Percentiles rank a stretch among this genome's conserved stretches.
These are phyloP conservation scores for Chalciporus sphaerocephalus DNA, from an alignment of 768 basidiomycete genomes.

Conservation along the genomic window DNA sequence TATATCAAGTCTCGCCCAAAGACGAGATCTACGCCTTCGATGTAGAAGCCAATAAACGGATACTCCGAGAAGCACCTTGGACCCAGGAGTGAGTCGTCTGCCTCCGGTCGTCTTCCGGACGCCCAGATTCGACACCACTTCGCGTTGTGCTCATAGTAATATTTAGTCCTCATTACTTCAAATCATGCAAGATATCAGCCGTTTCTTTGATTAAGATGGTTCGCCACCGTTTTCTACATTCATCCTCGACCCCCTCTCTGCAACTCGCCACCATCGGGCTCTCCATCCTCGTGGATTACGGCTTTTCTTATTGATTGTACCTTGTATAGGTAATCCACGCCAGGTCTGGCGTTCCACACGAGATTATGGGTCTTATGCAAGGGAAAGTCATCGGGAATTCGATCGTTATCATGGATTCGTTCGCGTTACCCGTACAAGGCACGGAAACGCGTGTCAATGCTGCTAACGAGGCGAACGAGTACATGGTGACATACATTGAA, in stretches of 20 bases:
- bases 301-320: neutral
- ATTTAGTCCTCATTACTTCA: constrained; percentile 73
- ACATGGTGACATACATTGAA: constrained; percentile 92
- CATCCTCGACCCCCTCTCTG: neutral
- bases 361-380: constrained; percentile 99
- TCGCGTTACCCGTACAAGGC: constrained; percentile 94
- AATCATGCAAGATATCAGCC: constrained; percentile 90
- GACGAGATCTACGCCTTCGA: constrained; percentile 81
- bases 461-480: constrained; percentile 92
- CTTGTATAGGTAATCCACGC: constrained; percentile 87
- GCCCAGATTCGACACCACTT: neutral
- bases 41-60: constrained; percentile 56
- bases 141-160: neutral
- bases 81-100: constrained; percentile 63
- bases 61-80: constrained; percentile 78
- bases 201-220: constrained; percentile 96
- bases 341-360: constrained; percentile 93
- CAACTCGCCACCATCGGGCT: constrained; percentile 1
- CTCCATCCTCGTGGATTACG: constrained; percentile 5
- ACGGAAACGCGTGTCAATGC: constrained; percentile 99
- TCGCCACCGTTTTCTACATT: constrained; percentile 6
- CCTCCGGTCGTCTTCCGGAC: constrained; percentile 3
- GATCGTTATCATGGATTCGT: constrained; percentile 90
- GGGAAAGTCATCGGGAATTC: constrained; percentile 83
- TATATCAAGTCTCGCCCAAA: constrained; percentile 64